phyloP scores from a whole-genome alignment of 371 early-diverging fungal genomes.

The Ordospora pajunii region DNA sequence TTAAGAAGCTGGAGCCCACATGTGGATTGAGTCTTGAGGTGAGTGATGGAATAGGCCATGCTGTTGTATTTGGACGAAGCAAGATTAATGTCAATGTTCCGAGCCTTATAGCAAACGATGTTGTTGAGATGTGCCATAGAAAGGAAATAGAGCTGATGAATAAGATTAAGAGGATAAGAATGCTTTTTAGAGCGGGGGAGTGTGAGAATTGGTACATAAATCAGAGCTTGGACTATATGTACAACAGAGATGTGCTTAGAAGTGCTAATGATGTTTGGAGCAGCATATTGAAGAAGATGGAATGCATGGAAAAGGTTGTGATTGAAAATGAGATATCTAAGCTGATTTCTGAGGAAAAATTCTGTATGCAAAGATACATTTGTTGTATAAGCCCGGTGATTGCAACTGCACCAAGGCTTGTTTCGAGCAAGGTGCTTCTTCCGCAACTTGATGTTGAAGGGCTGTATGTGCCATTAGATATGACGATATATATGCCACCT shows the following conservation, averaged over 20 bases:
- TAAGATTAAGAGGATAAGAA: background rate
- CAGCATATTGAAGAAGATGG: background rate
- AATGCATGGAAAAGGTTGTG: background rate
- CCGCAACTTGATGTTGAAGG: background rate
- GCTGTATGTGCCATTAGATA: background rate
- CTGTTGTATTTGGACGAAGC: slow-evolving; percentile 8
- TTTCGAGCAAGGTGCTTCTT: background rate
- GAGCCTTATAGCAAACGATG: slow-evolving; percentile 7
- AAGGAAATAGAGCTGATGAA: background rate
- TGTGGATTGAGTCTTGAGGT: slow-evolving; percentile 37
- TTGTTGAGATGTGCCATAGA: background rate
- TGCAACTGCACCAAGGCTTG: background rate
- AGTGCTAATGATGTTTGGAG: background rate
- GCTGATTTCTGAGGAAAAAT: background rate
- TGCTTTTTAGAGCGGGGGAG: background rate
- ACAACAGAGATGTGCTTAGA: background rate
- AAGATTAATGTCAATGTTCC: slow-evolving; percentile 17
- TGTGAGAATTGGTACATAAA: background rate
- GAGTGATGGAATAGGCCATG: slow-evolving; percentile 14
- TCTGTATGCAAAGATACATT: background rate
- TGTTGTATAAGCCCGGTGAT: slow-evolving; percentile 1
- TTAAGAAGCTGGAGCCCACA: slow-evolving; percentile 71
- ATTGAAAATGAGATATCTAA: background rate
- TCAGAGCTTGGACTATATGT: background rate
- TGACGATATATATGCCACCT: slow-evolving; percentile 61